Conservation (phyloP, 148 eudicot genomes). For the Cornus suecica region DNA sequence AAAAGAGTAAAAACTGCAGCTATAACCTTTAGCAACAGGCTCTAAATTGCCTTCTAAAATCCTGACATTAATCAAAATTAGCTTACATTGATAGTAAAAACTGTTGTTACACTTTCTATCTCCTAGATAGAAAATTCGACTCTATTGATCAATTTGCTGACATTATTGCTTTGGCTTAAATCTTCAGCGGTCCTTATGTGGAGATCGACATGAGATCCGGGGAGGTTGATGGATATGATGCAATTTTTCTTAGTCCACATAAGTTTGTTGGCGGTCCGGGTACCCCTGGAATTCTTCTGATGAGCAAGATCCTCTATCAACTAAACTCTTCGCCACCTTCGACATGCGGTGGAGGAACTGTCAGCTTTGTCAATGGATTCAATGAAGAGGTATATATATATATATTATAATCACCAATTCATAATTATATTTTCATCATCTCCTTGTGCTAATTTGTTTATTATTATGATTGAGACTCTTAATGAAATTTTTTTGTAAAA, state of each 20-base stretch:
- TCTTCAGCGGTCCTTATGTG: constrained; percentile 37
- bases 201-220: constrained; percentile 50
- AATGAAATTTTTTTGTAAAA: too few species aligned
- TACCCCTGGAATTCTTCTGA: constrained; percentile 40
- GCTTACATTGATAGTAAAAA: too few species aligned
- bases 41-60: too few species aligned
- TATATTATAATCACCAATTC: too few species aligned
- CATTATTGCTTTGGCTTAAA: background rate
- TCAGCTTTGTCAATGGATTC: constrained; percentile 45
- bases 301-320: constrained; percentile 43
- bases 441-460: too few species aligned
- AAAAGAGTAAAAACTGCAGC: too few species aligned
- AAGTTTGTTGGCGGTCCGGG: constrained; percentile 51
- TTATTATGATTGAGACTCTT: too few species aligned
- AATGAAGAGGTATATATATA: constrained; percentile 25
- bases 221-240: constrained; percentile 47
- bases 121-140: too few species aligned
- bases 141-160: background rate
- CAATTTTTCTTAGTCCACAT: constrained; percentile 43
- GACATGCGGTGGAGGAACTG: constrained; percentile 48
- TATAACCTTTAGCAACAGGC: too few species aligned
- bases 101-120: too few species aligned
- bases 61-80: too few species aligned
- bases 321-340: constrained; percentile 33
- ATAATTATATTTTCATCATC: too few species aligned